These are phyloP conservation scores for Scleromitrula shiraiana DNA, from an alignment of 2,329 filamentous ascomycete species.

Conservation along the genomic window DNA sequence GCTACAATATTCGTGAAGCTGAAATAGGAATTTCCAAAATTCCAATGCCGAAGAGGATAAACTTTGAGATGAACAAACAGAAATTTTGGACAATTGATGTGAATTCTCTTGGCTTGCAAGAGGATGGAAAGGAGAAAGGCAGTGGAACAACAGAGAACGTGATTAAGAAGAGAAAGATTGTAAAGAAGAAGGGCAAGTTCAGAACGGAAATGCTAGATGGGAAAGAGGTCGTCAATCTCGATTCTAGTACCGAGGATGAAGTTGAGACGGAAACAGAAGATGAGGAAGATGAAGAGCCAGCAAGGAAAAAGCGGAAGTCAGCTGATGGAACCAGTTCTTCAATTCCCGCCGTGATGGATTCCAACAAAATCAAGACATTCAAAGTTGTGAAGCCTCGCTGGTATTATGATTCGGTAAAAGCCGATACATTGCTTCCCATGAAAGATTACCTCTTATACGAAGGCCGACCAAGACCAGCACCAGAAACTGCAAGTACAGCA, in stretches of 20 bases:
- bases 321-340: not conserved
- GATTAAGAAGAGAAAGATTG: slow-evolving; percentile 16
- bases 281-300: not conserved
- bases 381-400: slow-evolving; percentile 51
- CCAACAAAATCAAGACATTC: not conserved
- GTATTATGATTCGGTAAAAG: slow-evolving; percentile 46
- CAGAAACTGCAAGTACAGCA: not conserved
- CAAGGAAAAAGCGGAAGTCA: slow-evolving; percentile 7
- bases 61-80: slow-evolving; percentile 5
- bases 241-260: slow-evolving; percentile 32
- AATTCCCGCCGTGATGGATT: not conserved
- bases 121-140: not conserved
- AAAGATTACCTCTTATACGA: slow-evolving; percentile 47
- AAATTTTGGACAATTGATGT: slow-evolving; percentile 2
- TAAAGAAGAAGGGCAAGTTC: slow-evolving; percentile 33
- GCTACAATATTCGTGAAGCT: slow-evolving; percentile 57
- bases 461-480: slow-evolving; percentile 33
- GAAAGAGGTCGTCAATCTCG: slow-evolving; percentile 17
- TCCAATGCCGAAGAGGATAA: slow-evolving; percentile 57
- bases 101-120: not conserved
- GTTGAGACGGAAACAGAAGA: slow-evolving; percentile 19
- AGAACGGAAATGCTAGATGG: slow-evolving; percentile 16
- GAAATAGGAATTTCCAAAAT: slow-evolving; percentile 68
- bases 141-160: not conserved
- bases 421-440: slow-evolving; percentile 38